These are phyloP conservation scores for Tetradesmus lagerheimii DNA, from an alignment of 139 green algal species.

Conservation along the genomic window DNA sequence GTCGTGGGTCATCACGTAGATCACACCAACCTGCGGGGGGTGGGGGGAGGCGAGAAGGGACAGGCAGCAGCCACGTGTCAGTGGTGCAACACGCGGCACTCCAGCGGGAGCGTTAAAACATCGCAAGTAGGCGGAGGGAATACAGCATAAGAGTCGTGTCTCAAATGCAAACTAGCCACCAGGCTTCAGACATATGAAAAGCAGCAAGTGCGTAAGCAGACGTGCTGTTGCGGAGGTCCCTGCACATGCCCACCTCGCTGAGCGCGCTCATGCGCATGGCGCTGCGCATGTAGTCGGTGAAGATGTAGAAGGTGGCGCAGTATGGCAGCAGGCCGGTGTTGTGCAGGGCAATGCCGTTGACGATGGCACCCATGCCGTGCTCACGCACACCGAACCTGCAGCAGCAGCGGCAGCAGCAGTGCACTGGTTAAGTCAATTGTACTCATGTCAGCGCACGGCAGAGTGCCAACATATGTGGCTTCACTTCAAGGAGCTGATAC, in stretches of 20 bases:
- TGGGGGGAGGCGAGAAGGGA: not conserved
- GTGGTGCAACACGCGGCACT: no score
- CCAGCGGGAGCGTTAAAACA: no score
- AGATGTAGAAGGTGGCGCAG: constrained; percentile 99
- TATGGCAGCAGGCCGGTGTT: constrained; percentile 94
- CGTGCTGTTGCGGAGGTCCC: no score
- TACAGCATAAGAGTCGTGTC: no score
- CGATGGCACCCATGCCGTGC: constrained; percentile 98
- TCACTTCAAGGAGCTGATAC: no score
- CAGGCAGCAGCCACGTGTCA: no score
- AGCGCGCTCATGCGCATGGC: constrained; percentile 97
- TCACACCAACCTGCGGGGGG: constrained; percentile 71
- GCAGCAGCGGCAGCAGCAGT: not conserved
- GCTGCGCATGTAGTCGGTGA: constrained; percentile 99
- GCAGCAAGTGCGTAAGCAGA: no score
- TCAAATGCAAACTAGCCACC: no score
- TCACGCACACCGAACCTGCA: constrained; percentile 95
- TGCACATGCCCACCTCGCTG: constrained; percentile 70
- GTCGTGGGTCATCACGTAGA: constrained; percentile 99
- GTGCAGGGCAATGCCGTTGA: constrained; percentile 96
- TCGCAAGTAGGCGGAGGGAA: no score
- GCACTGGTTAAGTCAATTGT: not conserved
- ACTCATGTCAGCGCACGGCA: no score
- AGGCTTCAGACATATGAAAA: no score
- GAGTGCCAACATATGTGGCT: no score